A percentile compares a stretch with the other conserved stretches of the same genome.
Conservation (phyloP, 2,329 filamentous ascomycete genomes). For the Escovopsis sp. region DNA sequence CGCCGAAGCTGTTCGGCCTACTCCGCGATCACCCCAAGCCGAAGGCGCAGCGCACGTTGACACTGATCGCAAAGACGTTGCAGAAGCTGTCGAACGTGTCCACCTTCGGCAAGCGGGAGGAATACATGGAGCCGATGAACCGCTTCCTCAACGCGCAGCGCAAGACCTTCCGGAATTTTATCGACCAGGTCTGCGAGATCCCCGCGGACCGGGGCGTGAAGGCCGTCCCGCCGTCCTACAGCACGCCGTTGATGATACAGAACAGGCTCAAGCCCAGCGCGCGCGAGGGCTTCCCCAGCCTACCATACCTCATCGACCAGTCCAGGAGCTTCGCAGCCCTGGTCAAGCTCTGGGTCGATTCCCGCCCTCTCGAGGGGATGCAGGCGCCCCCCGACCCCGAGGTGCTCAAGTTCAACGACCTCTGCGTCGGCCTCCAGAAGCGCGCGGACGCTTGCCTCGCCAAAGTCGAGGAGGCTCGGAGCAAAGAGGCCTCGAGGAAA, state of each 20-base stretch:
- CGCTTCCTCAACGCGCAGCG: conserved; percentile 64
- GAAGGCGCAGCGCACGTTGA: conserved; percentile 74
- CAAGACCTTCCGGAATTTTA: conserved; percentile 69
- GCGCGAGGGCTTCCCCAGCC: conserved; percentile 79
- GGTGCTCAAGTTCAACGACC: conserved; percentile 35
- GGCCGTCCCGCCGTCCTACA: conserved; percentile 69
- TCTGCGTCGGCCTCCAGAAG: conserved; percentile 35
- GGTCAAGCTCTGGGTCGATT: conserved; percentile 65
- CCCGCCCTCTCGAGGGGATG: conserved; percentile 25
- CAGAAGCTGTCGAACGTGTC: conserved; percentile 86
- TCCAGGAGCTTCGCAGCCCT: conserved; percentile 72
- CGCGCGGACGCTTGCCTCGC: conserved; percentile 37
- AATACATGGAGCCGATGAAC: conserved; percentile 99
- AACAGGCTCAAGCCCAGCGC: conserved; percentile 65
- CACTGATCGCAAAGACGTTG: conserved; percentile 80
- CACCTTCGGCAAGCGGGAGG: conserved; percentile 83
- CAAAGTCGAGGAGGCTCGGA: conserved; percentile 31
- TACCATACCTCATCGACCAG: conserved; percentile 87
- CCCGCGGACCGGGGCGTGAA: conserved; percentile 52
- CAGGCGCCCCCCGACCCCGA: conserved; percentile 29
- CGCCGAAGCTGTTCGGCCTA: conserved; percentile 84
- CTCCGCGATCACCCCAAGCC: conserved; percentile 68
- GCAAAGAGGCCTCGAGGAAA: conserved; percentile 18
- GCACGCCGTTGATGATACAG: conserved; percentile 81
- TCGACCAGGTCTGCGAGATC: conserved; percentile 75